Evolutionary conservation across 2,329 filamentous ascomycete species (phyloP).

Genomic region (Hypomyces rosellus): DNA sequence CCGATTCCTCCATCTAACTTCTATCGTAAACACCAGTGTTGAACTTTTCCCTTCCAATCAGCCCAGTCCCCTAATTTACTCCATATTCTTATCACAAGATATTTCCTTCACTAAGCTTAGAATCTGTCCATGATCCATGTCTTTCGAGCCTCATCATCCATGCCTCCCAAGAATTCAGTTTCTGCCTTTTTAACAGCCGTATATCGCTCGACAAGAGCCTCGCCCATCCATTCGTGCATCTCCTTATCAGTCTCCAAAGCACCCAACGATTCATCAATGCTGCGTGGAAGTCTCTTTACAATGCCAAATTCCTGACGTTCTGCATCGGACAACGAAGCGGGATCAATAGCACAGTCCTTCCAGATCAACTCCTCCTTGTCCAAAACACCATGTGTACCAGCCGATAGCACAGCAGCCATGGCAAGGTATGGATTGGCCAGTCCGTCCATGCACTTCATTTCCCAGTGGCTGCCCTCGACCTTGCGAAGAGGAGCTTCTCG

Average conservation of each 20-base stretch:
- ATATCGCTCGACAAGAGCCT: constrained; percentile 50
- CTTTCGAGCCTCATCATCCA: constrained; percentile 42
- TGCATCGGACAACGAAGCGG: constrained; percentile 40
- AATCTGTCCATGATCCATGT: constrained; percentile 63
- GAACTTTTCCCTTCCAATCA: too few species aligned
- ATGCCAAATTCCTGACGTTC: constrained; percentile 51
- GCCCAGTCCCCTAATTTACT: too few species aligned
- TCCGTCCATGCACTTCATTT: constrained; percentile 72
- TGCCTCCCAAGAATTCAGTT: constrained; percentile 32
- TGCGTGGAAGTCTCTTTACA: constrained; percentile 44
- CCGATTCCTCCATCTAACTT: too few species aligned
- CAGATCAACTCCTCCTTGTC: constrained; percentile 34
- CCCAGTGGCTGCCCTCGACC: constrained; percentile 63
- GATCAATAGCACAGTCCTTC: constrained; percentile 50
- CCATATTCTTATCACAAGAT: too few species aligned
- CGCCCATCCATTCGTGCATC: constrained; percentile 41
- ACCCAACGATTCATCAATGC: constrained; percentile 47
- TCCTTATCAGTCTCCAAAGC: constrained; percentile 42
- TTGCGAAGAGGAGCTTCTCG: constrained; percentile 68
- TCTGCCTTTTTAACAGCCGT: constrained; percentile 54
- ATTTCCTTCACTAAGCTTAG: constrained; percentile 6
- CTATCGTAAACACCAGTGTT: too few species aligned
- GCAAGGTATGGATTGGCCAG: constrained; percentile 72
- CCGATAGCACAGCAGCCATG: constrained; percentile 26
- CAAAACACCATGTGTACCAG: constrained; percentile 23